Evolutionary conservation across 768 basidiomycete species (phyloP), one percentile per base, ranked within the genome.

Genomic region (Pulveroboletus sp.): DNA sequence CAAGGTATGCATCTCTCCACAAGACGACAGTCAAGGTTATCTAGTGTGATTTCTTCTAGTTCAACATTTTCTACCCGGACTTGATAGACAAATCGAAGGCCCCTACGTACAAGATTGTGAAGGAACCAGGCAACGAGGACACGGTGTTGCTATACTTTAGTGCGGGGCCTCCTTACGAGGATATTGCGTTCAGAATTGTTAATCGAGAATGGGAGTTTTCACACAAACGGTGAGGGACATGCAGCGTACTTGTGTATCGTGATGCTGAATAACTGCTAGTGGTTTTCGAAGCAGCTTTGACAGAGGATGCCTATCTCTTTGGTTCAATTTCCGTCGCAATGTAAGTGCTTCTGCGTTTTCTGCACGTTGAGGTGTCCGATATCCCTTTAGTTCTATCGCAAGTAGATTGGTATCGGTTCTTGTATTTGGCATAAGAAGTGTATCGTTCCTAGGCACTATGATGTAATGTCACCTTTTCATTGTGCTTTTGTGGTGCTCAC

Each of bases 31-130:
- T 32, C 36, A 46, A 44, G 15, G 9, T 24, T 60, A 17, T 21
- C 47, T 60, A 21, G 63, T 36, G 43, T 55, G 42, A 59, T 8
- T 55, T 49, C 50, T 43, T 54, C 5, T 40, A 86, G 82, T 94
- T 94, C 74, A 96, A 95, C 60, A 92, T 99, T 42, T 98, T 99
- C 74, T 99, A 98, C 68, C 96, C 96, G 0, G 96, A 98, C 71
- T 83, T 99, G 57, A 97, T 99, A 70, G 95, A 99, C 75, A 96
- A 96, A 68, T 83, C 89, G 30, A 93, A 94, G 70, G 92, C 96
- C 0, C 96, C 96, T 4, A 93, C 92, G 7, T 99, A 97, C 73
- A 92, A 90, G 67, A 90, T 97, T 52, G 80, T 96, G 68, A 90
- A 91, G 63, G 92, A 96, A 62, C 82, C 85, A 5, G 93, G 91